Evolutionary conservation across 1,284 basidiomycete species (phyloP).

Genomic region (Leccinum pachyderme): DNA sequence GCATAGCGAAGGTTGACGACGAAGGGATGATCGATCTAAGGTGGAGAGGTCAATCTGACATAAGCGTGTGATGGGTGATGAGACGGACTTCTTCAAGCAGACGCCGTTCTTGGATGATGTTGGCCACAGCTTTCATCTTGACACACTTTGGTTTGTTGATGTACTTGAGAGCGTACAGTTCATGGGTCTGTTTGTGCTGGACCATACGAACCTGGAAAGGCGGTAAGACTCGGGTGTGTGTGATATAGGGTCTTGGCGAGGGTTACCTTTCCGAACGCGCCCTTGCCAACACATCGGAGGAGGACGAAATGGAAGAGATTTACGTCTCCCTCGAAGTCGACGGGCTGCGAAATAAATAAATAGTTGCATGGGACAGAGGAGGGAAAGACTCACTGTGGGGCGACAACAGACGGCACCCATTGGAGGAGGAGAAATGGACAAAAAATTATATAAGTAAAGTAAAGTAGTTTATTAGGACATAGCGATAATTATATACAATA

Average conservation of each 20-base stretch:
- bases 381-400: slow-evolving; percentile 54
- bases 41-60: neutral
- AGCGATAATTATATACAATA: too few species aligned
- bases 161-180: slow-evolving; percentile 96
- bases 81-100: slow-evolving; percentile 81
- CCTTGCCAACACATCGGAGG: slow-evolving; percentile 92
- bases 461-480: too few species aligned
- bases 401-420: slow-evolving; percentile 88
- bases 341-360: slow-evolving; percentile 68
- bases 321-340: slow-evolving; percentile 97
- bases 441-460: slow-evolving; percentile 15
- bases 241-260: slow-evolving; percentile 4
- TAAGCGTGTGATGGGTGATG: neutral
- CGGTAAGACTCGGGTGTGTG: neutral
- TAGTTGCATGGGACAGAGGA: neutral
- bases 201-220: slow-evolving; percentile 85
- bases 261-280: slow-evolving; percentile 93
- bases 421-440: slow-evolving; percentile 17
- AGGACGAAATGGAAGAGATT: slow-evolving; percentile 98
- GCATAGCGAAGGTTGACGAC: slow-evolving; percentile 97
- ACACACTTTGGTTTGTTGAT: slow-evolving; percentile 98
- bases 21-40: slow-evolving; percentile 92
- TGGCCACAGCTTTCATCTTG: slow-evolving; percentile 96
- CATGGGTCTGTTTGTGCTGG: slow-evolving; percentile 95
- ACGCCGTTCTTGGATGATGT: slow-evolving; percentile 93